phyloP scores from a whole-genome alignment of 2,329 filamentous ascomycete species.

The Fusarium drepaniforme region DNA sequence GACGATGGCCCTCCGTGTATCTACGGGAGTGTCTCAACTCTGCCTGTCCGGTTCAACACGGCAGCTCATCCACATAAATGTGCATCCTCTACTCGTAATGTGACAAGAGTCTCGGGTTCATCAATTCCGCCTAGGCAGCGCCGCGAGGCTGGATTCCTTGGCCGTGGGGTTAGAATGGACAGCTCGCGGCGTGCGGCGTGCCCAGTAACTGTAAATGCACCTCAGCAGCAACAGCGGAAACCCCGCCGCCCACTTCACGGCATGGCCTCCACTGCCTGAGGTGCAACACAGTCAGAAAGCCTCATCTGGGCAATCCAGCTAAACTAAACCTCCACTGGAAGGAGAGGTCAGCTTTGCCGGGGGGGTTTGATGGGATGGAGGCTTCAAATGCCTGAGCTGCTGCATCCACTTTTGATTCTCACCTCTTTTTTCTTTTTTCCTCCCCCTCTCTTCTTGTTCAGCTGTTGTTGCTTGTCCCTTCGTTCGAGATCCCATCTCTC shows the following conservation, averaged over 20 bases:
- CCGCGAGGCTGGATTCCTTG: background rate
- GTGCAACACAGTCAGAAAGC: conserved; percentile 6
- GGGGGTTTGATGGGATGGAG: background rate
- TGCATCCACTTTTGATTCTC: conserved; percentile 5
- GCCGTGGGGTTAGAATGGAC: background rate
- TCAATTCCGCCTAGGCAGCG: background rate
- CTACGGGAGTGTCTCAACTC: background rate
- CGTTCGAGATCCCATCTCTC: background rate
- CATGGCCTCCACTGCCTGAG: background rate
- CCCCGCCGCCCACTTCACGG: background rate
- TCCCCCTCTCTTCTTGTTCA: background rate
- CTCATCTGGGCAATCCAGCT: background rate
- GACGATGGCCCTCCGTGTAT: too few relatives aligned
- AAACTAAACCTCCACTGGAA: background rate
- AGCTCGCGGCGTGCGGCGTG: background rate
- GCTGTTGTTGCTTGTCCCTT: conserved; percentile 10
- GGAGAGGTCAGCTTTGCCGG: background rate
- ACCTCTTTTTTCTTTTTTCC: conserved; percentile 16
- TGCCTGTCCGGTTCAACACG: background rate
- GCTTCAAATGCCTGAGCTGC: background rate
- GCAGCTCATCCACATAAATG: background rate
- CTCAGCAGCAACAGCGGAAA: background rate
- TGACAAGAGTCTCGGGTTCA: background rate
- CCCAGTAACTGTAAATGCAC: conserved; percentile 15
- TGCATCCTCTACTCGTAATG: background rate